These are phyloP conservation scores for Pythium vanterpoolii DNA, from an alignment of 352 stramenopile genomes.

Conservation along the genomic window DNA sequence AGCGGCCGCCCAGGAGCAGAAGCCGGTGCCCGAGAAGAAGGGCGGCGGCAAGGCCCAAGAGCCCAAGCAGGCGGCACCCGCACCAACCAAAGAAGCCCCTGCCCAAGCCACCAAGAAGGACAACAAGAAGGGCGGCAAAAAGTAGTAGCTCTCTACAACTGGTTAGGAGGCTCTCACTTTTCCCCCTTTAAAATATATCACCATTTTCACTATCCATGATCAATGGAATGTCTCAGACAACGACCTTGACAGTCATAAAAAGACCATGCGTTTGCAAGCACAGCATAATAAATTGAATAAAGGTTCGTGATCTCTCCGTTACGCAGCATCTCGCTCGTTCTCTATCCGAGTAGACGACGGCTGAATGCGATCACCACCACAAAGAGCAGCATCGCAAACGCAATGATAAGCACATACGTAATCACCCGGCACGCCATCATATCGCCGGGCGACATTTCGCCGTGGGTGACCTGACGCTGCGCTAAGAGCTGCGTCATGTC, in stretches of 20 bases:
- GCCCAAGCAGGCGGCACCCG: neutral
- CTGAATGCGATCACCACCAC: constrained; percentile 29
- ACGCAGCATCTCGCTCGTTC: neutral
- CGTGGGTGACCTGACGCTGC: constrained; percentile 36
- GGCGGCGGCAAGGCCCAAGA: constrained; percentile 9
- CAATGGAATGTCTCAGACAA: neutral
- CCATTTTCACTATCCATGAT: neutral
- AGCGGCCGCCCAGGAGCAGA: neutral
- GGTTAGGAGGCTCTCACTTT: no score
- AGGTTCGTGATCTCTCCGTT: neutral
- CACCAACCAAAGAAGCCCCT: constrained; percentile 4
- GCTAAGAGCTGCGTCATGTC: constrained; percentile 52
- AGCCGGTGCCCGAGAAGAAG: constrained; percentile 12
- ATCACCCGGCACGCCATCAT: constrained; percentile 44
- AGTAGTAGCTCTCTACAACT: constrained; percentile 25
- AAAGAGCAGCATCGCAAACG: constrained; percentile 36
- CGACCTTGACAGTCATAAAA: neutral
- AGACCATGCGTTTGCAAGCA: neutral
- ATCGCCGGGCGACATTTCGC: constrained; percentile 38
- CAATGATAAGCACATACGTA: constrained; percentile 40
- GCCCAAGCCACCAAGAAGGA: constrained; percentile 26
- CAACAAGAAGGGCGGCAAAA: constrained; percentile 36
- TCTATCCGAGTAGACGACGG: constrained; percentile 26
- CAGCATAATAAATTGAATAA: neutral
- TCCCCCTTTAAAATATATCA: no score